Evolutionary conservation across 2,329 filamentous ascomycete species (phyloP), one percentile per base, ranked within the genome.

Genomic region (Bipolaris bicolor): DNA sequence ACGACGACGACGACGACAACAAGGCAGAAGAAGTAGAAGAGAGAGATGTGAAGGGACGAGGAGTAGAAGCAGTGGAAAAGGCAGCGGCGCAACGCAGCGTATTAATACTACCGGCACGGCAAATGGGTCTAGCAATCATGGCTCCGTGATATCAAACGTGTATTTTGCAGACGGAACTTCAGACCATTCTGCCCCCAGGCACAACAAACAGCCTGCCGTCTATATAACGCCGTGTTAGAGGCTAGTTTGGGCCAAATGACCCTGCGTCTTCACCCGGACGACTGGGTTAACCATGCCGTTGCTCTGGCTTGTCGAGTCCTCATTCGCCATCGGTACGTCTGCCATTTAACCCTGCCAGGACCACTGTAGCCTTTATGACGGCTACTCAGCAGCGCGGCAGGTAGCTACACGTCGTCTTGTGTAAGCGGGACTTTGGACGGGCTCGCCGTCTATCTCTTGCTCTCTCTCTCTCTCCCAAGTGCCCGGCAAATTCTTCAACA

Each of bases 211-310:
- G 49, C 53, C 60, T 60, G 37, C 55, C 62, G 61, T 63, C 59
- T 63, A 66, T 65, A 64, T 65, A 66, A 66, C 61, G 53, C 53
- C 60, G 55, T 60, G 49, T 62, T 60, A 64, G 57, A 67, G 53
- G 52, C 62, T 64, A 65, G 64, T 54, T 48, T 41, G 50, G 39
- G 15, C 29, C 56, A 62, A 55, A 61, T 58, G 62, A 61, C 53
- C 58, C 58, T 65, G 60, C 62, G 54, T 63, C 61, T 66, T 68
- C 67, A 62, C 59, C 67, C 67, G 64, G 57, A 56, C 44, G 55
- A 51, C 55, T 60, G 57, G 56, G 58, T 53, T 18, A 52, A 49
- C 33, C 48, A 52, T 57, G 31, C 26, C 47, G 29, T 55, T 24
- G 41, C 37, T 47, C 31, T 18, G 20, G 36, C n/a, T 60, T 46